These are phyloP conservation scores for Aquilaria sinensis DNA, from an alignment of 345 rosid species.

Conservation along the genomic window DNA sequence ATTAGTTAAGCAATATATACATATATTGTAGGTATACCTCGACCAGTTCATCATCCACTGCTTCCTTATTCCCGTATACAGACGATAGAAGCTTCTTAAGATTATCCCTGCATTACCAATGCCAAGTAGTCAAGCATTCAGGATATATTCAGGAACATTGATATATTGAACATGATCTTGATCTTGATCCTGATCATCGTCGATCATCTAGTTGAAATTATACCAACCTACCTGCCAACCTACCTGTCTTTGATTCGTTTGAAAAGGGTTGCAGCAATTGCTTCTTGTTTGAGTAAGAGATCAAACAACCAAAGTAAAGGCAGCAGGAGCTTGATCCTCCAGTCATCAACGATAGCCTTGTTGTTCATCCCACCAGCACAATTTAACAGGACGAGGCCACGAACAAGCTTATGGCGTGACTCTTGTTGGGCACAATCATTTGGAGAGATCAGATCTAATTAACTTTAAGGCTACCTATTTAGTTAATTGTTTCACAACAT, in stretches of 20 bases:
- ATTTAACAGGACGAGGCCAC: conserved; percentile 76
- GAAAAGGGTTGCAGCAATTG: conserved; percentile 63
- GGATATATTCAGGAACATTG: not conserved
- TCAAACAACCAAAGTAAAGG: conserved; percentile 77
- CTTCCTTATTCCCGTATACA: conserved; percentile 67
- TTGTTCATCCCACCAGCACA: conserved; percentile 98
- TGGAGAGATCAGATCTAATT: not conserved
- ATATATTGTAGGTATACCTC: conserved; percentile 38
- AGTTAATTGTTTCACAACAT: not conserved
- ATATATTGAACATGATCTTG: no score
- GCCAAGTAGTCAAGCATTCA: not conserved
- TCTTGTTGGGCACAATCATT: conserved; percentile 25
- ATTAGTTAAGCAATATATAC: not conserved
- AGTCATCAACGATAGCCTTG: conserved; percentile 88
- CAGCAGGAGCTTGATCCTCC: conserved; percentile 81
- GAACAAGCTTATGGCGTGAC: conserved; percentile 37
- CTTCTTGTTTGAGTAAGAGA: conserved; percentile 59
- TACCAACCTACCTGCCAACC: not conserved
- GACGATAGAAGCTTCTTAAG: conserved; percentile 58
- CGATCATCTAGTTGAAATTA: not conserved
- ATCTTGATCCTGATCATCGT: no score
- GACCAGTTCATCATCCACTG: conserved; percentile 74
- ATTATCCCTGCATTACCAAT: conserved; percentile 45
- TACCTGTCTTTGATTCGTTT: conserved; percentile 73
- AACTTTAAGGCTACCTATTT: not conserved